phyloP scores from a whole-genome alignment of 2,329 filamentous ascomycete genomes.

The Myriangium duriaei region DNA sequence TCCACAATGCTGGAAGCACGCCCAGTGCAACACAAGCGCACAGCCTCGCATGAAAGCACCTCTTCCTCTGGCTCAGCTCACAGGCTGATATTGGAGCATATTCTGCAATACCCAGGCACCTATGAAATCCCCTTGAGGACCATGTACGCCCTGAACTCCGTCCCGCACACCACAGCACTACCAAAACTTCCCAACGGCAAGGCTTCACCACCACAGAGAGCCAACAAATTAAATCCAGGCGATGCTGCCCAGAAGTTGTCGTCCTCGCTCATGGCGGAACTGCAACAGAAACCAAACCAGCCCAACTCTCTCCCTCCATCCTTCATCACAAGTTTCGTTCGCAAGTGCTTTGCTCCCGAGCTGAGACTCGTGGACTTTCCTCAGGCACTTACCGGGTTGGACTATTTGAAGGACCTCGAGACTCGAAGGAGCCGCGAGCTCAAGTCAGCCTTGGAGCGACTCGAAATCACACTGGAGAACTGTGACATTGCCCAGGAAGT shows the following conservation, averaged over 20 bases:
- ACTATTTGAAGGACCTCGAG: constrained; percentile 54
- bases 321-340: constrained; percentile 51
- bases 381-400: constrained; percentile 51
- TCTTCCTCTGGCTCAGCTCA: constrained; percentile 31
- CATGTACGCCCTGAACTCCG: constrained; percentile 55
- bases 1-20: constrained; percentile 2
- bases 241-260: constrained; percentile 34
- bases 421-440: constrained; percentile 47
- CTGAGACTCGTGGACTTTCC: constrained; percentile 50
- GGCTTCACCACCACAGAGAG: constrained; percentile 22
- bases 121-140: constrained; percentile 56
- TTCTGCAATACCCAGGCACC: constrained; percentile 47
- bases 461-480: constrained; percentile 37
- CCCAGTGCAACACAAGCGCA: constrained; percentile 5
- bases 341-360: constrained; percentile 44
- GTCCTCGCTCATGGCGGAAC: constrained; percentile 41
- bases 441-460: constrained; percentile 38
- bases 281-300: constrained; percentile 46
- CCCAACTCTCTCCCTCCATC: constrained; percentile 49
- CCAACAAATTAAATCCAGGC: constrained; percentile 13
- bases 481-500: constrained; percentile 34
- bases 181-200: constrained; percentile 17
- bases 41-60: constrained; percentile 17
- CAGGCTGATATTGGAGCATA: constrained; percentile 42
- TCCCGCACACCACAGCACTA: constrained; percentile 34